Evolutionary conservation across 345 rosid genomes (phyloP), one percentile per base, ranked within the genome.

Genomic region (Bruguiera gymnorhiza): DNA sequence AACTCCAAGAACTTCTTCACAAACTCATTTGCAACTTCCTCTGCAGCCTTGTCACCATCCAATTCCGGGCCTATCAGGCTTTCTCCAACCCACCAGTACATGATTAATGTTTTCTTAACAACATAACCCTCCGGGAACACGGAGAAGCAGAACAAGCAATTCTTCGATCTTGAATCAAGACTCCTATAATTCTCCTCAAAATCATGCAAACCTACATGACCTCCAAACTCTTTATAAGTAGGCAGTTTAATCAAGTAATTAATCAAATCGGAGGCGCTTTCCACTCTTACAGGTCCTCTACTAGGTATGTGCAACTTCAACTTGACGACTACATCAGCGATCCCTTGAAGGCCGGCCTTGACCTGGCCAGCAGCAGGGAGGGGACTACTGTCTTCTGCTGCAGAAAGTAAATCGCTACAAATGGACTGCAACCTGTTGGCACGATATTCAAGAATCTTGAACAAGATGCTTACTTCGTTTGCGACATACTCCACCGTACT

Each of bases 31-130:
- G 58, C 58, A 54, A 54, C 9, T 6, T 54, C 13, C 27, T 6
- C 26, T n/a, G 26, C 8, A 43, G 16, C 5, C 18, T 43, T 43
- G 19, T 43, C 50, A 43, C 19, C 50, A 43, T 43, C 50, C 19
- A 3, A 7, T 54, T 54, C 0, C 5, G 26, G 9, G 26, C 0
- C 0, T 31, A 80, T 56, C 60, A 89, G 53, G 8, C 73, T 73
- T 73, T 89, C 88, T 30, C 86, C 95, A 60, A 74, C 21, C 78
- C 78, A 78, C 82, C 82, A 74, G 46, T 74, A 62, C 31, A 48
- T 65, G 5, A 74, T 32, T 27, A 63, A 15, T 68, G 67, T 62
- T 63, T 74, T 78, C 57, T 48, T 62, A n/a, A 74, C 67, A 1
- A 63, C 29, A 37, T 59, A 64, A 52, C 56, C 60, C 67, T 70